Evolutionary conservation across 106 monocot genomes (phyloP), one percentile per base, ranked within the genome.

Genomic region (Dioscorea zingiberensis): DNA sequence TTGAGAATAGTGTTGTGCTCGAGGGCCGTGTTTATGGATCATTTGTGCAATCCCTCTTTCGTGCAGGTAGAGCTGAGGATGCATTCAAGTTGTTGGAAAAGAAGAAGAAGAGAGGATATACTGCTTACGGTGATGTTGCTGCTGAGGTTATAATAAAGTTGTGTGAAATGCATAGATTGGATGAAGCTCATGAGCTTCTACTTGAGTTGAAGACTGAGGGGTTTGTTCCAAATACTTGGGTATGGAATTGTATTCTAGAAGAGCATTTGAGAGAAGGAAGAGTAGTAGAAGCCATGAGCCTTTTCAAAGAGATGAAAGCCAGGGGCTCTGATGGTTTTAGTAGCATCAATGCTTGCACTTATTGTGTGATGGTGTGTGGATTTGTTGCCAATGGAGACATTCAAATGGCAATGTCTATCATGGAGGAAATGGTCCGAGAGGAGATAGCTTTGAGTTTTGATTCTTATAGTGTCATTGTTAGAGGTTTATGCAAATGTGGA

Each of bases 21-120:
- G 65, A 60, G 18, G 24, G 15, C 49, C 63, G 71, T 21, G 62
- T 67, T 28, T 47, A 62, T 27, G 27, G 45, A 32, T 62, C 54
- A 30, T 75, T 71, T 13, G 26, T 80, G 9, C 60, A 62, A 21
- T 70, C 67, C 38, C 56, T 80, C 18, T 80, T 71, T 55, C 17
- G 30, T 0, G 65, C 49, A 1, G 38, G 61, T 38, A 66, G 80
- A 71, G 38, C 14, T 16, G 48, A 71, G 1, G 80, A 80, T 56
- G 80, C 75, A 16, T 44, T 80, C 11, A 17, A 61, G 23, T 70
- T 80, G 23, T 80, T 70, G 13, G 54, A 69, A 18, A 74, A 32
- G 28, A 80, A 55, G 63, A 60, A 64, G 28, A 80, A 47, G 56
- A 61, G 59, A 53, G 25, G 60, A 28, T 19, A 23, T 27, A 10